Base-by-base conservation (phyloP, 2,329 filamentous ascomycete species). In the Cercospora citrullina region DNA sequence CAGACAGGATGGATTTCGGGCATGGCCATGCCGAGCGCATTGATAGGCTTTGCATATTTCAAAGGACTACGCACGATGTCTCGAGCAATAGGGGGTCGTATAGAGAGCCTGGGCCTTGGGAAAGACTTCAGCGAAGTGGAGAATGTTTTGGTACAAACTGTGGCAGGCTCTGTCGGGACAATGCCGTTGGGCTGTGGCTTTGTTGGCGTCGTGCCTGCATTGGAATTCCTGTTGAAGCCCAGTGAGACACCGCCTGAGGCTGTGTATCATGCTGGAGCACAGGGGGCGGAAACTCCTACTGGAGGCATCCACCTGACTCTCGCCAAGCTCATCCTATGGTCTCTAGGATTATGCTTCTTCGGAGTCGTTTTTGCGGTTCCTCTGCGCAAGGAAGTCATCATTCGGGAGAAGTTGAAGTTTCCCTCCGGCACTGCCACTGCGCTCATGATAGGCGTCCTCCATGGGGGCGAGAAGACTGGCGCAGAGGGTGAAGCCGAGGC, bases 121-220 rank as follows among this genome's bases (percentile, higher is more conserved):
- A 72, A 72, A 64, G 94, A 94, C 0, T 99, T 99, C 75, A 93
- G 91, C 4, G 94, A 95, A 0, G 91, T 98, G 10, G 94, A 99
- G 81, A 99, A 99, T 78, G 95, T 99, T 4, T 85, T 99, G 23
- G 91, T 99, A 10, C 95, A 99, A 81, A 97, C 93, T 0, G 95
- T 99, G 4, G 94, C 95, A 1, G 94, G 95, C 10, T 92, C 92
- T 16, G 96, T 98, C 79, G 95, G 94, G 0, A 96, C 96, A 5
- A 98, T 98, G 93, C 95, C 95, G 0, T 82, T 99, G 10, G 94
- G 94, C 0, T 96, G 94, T 74, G 95, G 95, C 1, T 97, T 98
- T 77, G 94, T 98, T 18, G 94, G 94, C 5, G 94, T 98, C 8
- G 90, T 98, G 69, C 95, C 95, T 1, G 94, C 94, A 0, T 86